phyloP scores from a whole-genome alignment of 148 eudicot genomes.

The Beta vulgaris region DNA sequence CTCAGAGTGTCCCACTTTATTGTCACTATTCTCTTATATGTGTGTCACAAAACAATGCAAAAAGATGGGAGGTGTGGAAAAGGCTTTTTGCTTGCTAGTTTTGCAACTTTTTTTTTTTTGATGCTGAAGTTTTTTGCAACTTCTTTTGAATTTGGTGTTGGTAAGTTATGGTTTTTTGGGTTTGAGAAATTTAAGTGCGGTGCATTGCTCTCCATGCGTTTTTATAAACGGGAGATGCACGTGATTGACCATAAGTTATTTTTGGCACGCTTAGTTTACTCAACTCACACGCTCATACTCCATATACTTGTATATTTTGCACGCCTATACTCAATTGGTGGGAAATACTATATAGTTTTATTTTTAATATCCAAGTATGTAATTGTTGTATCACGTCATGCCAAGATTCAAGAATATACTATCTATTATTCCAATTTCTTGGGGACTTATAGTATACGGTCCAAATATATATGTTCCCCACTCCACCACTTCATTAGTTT shows the following conservation, averaged over 20 bases:
- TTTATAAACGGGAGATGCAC: conserved; percentile 31
- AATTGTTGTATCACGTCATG: background rate
- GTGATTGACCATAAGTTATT: conserved; percentile 21
- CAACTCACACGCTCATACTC: conserved; percentile 23
- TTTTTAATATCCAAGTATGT: no score
- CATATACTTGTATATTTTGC: conserved; percentile 26
- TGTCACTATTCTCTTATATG: conserved; percentile 10
- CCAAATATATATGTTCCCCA: no score
- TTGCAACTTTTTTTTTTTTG: background rate
- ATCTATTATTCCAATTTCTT: background rate
- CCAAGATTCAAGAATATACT: conserved; percentile 12
- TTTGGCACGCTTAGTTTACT: conserved; percentile 38
- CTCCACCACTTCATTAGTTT: no score
- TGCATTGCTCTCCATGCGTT: conserved; percentile 6
- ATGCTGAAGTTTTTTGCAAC: no score
- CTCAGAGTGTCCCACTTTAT: conserved; percentile 5
- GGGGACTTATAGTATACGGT: no score
- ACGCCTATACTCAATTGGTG: conserved; percentile 39
- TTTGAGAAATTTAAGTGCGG: background rate
- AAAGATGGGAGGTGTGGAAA: background rate
- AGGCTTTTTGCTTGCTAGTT: background rate
- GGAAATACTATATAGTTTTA: background rate
- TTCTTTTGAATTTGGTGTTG: no score
- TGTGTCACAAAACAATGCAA: conserved; percentile 3
- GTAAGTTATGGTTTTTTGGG: background rate